phyloP scores from a whole-genome alignment of 768 basidiomycete genomes.

The Boletus reticulatus region DNA sequence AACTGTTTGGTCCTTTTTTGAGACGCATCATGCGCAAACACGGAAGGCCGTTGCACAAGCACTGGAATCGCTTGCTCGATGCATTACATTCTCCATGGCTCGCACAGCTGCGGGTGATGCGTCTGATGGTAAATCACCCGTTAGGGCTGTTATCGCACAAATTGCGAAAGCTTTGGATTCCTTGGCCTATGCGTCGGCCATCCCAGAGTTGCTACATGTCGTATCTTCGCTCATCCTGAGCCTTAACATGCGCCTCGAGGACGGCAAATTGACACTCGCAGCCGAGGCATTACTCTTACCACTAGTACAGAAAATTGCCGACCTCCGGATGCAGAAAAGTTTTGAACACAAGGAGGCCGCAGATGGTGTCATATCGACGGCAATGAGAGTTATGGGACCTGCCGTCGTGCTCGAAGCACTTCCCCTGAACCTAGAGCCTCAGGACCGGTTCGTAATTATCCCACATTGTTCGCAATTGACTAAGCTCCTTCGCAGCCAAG shows the following conservation, averaged over 20 bases:
- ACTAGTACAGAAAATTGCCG: constrained; percentile 68
- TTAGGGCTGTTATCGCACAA: constrained; percentile 63
- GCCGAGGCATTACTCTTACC: constrained; percentile 70
- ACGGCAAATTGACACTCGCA: constrained; percentile 46
- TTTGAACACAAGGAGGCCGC: constrained; percentile 92
- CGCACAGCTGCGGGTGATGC: constrained; percentile 46
- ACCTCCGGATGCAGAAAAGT: constrained; percentile 69
- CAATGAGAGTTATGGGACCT: constrained; percentile 86
- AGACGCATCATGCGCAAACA: constrained; percentile 58
- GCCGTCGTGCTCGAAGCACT: constrained; percentile 68
- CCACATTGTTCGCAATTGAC: background rate
- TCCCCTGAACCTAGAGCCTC: constrained; percentile 85
- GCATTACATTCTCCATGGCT: constrained; percentile 67
- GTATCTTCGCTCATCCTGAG: constrained; percentile 65
- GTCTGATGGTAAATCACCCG: constrained; percentile 47
- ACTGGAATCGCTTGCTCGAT: constrained; percentile 61
- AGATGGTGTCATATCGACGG: constrained; percentile 73
- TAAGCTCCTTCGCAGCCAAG: constrained; percentile 44
- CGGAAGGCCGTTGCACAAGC: constrained; percentile 65
- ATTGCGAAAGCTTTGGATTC: constrained; percentile 68
- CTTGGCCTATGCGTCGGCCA: constrained; percentile 67
- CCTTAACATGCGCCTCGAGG: constrained; percentile 49
- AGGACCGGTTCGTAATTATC: constrained; percentile 57
- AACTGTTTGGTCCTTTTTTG: constrained; percentile 72
- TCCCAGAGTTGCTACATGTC: constrained; percentile 77